Percentiles rank a stretch among this genome's conserved stretches.
phyloP scores from a whole-genome alignment of 441 rosid genomes.

The Eutrema salsugineum region DNA sequence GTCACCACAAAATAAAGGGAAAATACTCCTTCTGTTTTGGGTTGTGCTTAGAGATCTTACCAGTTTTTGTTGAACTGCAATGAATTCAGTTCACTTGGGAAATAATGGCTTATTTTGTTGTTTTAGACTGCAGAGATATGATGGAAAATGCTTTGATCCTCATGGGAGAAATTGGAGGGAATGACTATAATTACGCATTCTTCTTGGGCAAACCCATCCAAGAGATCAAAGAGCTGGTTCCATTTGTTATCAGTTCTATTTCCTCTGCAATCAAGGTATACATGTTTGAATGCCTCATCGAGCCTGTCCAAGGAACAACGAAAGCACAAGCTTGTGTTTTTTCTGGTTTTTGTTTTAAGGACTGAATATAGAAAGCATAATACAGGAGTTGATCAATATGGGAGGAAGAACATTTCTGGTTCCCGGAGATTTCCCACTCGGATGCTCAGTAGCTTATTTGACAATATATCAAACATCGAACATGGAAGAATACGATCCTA shows the following conservation, averaged over 20 bases:
- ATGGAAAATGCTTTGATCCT: conserved; percentile 40
- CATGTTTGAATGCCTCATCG: not conserved
- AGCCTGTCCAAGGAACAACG: not conserved
- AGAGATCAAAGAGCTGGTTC: conserved; percentile 38
- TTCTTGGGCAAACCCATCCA: conserved; percentile 4
- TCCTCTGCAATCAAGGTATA: conserved; percentile 39
- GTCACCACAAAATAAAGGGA: no score
- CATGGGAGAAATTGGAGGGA: conserved; percentile 65
- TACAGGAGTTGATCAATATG: conserved; percentile 41
- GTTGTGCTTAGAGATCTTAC: not conserved
- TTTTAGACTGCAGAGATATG: conserved; percentile 35
- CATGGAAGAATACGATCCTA: conserved; percentile 32
- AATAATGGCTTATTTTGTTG: not conserved
- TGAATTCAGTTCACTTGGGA: not conserved
- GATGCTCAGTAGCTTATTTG: conserved; percentile 37
- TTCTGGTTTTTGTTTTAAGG: not conserved
- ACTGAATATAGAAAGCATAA: not conserved
- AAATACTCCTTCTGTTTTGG: not conserved
- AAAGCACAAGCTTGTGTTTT: not conserved
- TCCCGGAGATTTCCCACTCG: conserved; percentile 45
- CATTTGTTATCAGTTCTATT: conserved; percentile 30
- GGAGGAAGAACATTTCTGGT: conserved; percentile 41
- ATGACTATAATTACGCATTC: conserved; percentile 41
- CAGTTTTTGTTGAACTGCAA: not conserved
- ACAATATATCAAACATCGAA: conserved; percentile 24